Evolutionary conservation across 345 rosid genomes (phyloP), one percentile per base, ranked within the genome.

Genomic region (Aquilaria sinensis): DNA sequence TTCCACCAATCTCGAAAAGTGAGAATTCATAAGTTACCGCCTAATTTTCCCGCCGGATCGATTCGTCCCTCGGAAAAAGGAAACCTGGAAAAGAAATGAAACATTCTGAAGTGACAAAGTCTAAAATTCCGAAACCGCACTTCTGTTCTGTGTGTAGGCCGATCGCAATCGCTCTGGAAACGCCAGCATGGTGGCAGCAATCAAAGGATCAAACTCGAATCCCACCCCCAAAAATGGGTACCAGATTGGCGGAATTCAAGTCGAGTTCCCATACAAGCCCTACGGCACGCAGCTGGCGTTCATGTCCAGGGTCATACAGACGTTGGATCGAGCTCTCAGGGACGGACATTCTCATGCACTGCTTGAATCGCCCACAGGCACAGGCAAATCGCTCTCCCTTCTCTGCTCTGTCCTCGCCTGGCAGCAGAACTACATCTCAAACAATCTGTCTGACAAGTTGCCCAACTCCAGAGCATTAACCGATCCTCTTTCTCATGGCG

Each of bases 311-410:
- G 96, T 93, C 71, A 88, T 90, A 34, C 81, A 90, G 64, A 88
- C 99, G 32, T 90, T 93, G 0, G 97, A 93, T 68, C 96, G 99
- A 49, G 92, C 97, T 23, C 84, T 67, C 57, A 80, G 84, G 61
- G 97, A 90, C 2, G 99, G 97, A 46, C 95, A 69, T 63, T 88
- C 89, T 66, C 95, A 88, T 67, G 97, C 97, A 2, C 58, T 93
- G 74, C 97, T 93, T 56, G 99, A 93, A 74, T 93, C 96, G 0
- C 99, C 99, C 0, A 93, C 99, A 4, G 99, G 99, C 2, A 93
- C 99, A 1, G 99, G 99, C 0, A 93, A 93, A 72, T 90, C 99
- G 30, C 86, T 93, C n/a, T 93, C 99, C 54, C 84, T 93, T 67
- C 96, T 93, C 12, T 93, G 99, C 77, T 93, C 99, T 37, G 72